phyloP scores from a whole-genome alignment of 495 filamentous ascomycete species.

The Penicillium cinerascens region DNA sequence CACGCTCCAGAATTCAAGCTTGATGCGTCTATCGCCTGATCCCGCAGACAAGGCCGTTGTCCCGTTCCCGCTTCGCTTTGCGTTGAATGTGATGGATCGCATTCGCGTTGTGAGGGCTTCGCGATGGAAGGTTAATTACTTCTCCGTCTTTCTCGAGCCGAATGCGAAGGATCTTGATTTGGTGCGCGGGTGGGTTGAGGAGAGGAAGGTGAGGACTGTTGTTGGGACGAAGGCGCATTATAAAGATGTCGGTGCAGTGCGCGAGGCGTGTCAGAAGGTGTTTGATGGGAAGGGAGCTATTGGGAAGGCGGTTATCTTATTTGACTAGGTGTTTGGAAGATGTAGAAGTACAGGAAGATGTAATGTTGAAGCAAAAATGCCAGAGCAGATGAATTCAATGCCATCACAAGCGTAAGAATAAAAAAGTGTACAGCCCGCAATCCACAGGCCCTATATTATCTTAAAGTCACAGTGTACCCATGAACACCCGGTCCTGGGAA shows the following conservation, averaged over 20 bases:
- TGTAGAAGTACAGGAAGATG: background rate
- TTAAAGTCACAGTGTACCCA: background rate
- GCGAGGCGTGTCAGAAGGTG: conserved; percentile 44
- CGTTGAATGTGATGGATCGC: conserved; percentile 34
- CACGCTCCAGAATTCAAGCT: conserved; percentile 11
- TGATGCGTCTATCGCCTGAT: conserved; percentile 17
- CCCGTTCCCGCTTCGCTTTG: conserved; percentile 28
- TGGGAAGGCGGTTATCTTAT: conserved; percentile 50
- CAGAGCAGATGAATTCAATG: background rate
- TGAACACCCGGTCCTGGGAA: background rate
- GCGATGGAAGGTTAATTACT: conserved; percentile 37
- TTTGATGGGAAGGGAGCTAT: conserved; percentile 50
- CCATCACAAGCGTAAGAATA: background rate
- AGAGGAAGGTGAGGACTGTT: conserved; percentile 44
- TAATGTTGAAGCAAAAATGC: background rate
- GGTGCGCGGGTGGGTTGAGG: conserved; percentile 39
- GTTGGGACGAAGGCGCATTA: conserved; percentile 39
- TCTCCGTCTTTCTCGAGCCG: conserved; percentile 36
- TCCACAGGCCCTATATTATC: background rate
- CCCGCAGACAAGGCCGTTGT: conserved; percentile 28
- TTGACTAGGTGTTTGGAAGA: background rate
- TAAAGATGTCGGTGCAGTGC: conserved; percentile 44
- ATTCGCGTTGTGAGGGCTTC: conserved; percentile 26
- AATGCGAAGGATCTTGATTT: conserved; percentile 40
- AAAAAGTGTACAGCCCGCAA: conserved; percentile 3